phyloP scores from a whole-genome alignment of 768 basidiomycete species.

The Rhizopogon vulgaris region DNA sequence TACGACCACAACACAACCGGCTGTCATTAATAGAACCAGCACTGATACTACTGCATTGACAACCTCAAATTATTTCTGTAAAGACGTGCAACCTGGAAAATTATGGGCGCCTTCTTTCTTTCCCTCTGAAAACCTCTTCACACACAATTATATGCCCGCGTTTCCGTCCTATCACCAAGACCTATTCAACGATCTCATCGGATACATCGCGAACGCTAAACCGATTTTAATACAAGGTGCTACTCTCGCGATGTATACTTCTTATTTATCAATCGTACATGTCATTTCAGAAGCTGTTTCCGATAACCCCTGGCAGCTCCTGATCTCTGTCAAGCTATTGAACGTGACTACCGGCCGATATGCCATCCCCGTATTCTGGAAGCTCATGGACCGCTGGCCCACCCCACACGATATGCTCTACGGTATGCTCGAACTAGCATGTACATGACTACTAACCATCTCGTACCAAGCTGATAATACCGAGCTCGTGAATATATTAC shows the following conservation, averaged over 20 bases:
- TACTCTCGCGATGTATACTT: not conserved
- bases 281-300: conserved; percentile 39
- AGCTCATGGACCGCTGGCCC: conserved; percentile 51
- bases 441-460: not conserved
- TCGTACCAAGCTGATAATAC: conserved; percentile 31
- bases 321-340: conserved; percentile 60
- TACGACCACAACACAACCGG: not conserved
- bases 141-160: not conserved
- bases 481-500: conserved; percentile 41
- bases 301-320: conserved; percentile 61
- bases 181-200: conserved; percentile 17
- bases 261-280: not conserved
- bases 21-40: not conserved
- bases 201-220: conserved; percentile 22
- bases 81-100: conserved; percentile 3
- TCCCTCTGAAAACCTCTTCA: not conserved
- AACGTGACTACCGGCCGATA: conserved; percentile 63
- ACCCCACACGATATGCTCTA: conserved; percentile 47
- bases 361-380: conserved; percentile 62
- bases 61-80: conserved; percentile 1
- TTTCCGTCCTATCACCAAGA: not conserved
- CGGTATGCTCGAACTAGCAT: conserved; percentile 32
- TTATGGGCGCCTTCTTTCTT: not conserved
- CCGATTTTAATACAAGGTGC: conserved; percentile 26
- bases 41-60: conserved; percentile 4